Evolutionary conservation across 139 green algal genomes (phyloP), one percentile per base, ranked within the genome.

Genomic region (Chlamydomonas sp.): DNA sequence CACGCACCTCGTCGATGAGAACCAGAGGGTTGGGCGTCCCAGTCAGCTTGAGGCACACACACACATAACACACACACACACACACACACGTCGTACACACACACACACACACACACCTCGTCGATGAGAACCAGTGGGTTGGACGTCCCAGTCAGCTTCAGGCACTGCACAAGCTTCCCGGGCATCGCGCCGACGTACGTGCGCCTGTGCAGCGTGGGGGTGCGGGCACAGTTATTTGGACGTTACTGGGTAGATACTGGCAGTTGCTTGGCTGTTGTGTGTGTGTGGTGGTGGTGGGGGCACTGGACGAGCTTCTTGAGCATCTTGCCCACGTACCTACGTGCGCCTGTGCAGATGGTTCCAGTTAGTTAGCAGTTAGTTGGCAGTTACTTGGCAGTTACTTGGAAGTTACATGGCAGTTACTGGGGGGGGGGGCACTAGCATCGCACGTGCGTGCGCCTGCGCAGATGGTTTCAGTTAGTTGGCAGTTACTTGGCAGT

Each of bases 171-270:
- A 78, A 98, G 86, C 78, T 98, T 98, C 43, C 94, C 94, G 2
- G 94, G 94, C 94, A 98, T 98, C 33, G 94, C 94, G 22, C 94
- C 94, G 16, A 99, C 90, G 74, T 98, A 99, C 2, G 94, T 99
- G 24, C 94, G 84, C 48, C 93, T 78, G 75, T 10, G 58, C 48
- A 16, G 2, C 31, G 22, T 35, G 0, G 13, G 54, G 20, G 16
- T 63, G 8, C 29, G n/a, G n/a, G 43, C 20, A 54, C 43, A 26
- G 20, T 54, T 54, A 54, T 54, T 54, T 54, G 13, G 20, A 54
- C 20, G 43, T 54, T 26, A 54, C 13, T 54, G 13, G 16, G 43
- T 54, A 13, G 20, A 54, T 20, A 26, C 43, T 26, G 16, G 43
- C 43, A 54, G 20, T 54, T 54, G 20, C n/a, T n/a, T n/a, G n/a